Conservation (phyloP, 331 rosid species). For the Saraca asoca region DNA sequence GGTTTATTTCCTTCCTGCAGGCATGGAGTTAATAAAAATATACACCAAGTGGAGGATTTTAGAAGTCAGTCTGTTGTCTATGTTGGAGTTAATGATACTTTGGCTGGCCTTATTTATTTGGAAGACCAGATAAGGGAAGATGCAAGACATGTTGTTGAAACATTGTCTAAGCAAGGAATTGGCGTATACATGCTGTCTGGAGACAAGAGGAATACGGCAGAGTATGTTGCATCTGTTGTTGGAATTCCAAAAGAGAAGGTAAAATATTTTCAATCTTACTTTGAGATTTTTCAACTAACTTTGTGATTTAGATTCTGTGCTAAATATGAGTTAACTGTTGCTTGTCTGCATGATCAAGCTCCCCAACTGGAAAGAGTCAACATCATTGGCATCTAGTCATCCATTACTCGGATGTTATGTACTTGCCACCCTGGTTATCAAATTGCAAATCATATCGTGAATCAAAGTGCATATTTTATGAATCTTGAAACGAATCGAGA, state of each 20-base stretch:
- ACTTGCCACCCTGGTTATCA: too few species aligned
- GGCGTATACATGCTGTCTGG: slow-evolving; percentile 87
- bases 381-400: not conserved
- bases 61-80: slow-evolving; percentile 74
- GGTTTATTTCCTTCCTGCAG: slow-evolving; percentile 45
- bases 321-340: not conserved
- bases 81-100: slow-evolving; percentile 72
- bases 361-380: slow-evolving; percentile 17
- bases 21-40: slow-evolving; percentile 59
- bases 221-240: slow-evolving; percentile 84
- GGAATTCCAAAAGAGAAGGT: slow-evolving; percentile 89
- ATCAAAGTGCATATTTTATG: too few species aligned
- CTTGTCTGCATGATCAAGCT: slow-evolving; percentile 13
- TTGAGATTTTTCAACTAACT: too few species aligned
- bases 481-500: too few species aligned
- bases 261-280: slow-evolving; percentile 33
- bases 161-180: slow-evolving; percentile 71
- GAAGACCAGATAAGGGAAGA: slow-evolving; percentile 95
- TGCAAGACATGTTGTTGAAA: slow-evolving; percentile 64
- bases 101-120: slow-evolving; percentile 79
- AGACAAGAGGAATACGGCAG: slow-evolving; percentile 82
- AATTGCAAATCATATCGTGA: too few species aligned
- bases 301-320: too few species aligned
- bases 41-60: slow-evolving; percentile 51
- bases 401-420: not conserved